phyloP scores from a whole-genome alignment of 768 basidiomycete genomes.

The Agaricus blazei region DNA sequence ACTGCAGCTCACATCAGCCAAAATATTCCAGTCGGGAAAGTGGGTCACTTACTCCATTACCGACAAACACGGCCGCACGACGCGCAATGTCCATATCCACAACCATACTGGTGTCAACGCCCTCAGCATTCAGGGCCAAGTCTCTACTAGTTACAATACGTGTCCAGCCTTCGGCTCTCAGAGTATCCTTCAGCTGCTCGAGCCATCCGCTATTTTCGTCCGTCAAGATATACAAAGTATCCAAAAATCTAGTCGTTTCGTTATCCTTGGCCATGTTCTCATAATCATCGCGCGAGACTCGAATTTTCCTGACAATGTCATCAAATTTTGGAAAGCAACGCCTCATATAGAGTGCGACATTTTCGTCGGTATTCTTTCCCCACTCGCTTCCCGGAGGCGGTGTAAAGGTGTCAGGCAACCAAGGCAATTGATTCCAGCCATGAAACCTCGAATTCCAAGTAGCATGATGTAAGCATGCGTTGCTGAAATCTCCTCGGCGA shows the following conservation, averaged over 20 bases:
- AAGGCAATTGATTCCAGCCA: slow-evolving; percentile 41
- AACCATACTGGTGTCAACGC: slow-evolving; percentile 42
- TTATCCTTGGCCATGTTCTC: slow-evolving; percentile 18
- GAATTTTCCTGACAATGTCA: slow-evolving; percentile 35
- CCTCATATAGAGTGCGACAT: slow-evolving; percentile 30
- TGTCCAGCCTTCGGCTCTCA: slow-evolving; percentile 38
- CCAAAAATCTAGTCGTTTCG: slow-evolving; percentile 24
- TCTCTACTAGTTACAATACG: slow-evolving; percentile 41
- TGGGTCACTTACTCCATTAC: slow-evolving; percentile 43
- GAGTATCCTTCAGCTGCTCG: slow-evolving; percentile 30
- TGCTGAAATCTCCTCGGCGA: slow-evolving; percentile 45
- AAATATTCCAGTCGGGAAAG: neutral
- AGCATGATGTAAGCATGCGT: slow-evolving; percentile 36
- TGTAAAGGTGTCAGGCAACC: slow-evolving; percentile 40
- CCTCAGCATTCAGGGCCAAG: slow-evolving; percentile 37
- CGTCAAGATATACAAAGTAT: slow-evolving; percentile 44
- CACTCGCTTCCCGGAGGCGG: slow-evolving; percentile 30
- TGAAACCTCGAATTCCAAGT: slow-evolving; percentile 40
- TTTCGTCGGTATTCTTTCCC: slow-evolving; percentile 34
- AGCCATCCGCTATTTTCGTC: slow-evolving; percentile 45
- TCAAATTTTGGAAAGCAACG: slow-evolving; percentile 43
- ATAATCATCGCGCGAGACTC: slow-evolving; percentile 33
- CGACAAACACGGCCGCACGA: slow-evolving; percentile 45
- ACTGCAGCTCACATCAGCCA: slow-evolving; percentile 22
- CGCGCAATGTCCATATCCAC: slow-evolving; percentile 53